phyloP scores from a whole-genome alignment of 306 rosid genomes.

The Begonia peltatifolia region DNA sequence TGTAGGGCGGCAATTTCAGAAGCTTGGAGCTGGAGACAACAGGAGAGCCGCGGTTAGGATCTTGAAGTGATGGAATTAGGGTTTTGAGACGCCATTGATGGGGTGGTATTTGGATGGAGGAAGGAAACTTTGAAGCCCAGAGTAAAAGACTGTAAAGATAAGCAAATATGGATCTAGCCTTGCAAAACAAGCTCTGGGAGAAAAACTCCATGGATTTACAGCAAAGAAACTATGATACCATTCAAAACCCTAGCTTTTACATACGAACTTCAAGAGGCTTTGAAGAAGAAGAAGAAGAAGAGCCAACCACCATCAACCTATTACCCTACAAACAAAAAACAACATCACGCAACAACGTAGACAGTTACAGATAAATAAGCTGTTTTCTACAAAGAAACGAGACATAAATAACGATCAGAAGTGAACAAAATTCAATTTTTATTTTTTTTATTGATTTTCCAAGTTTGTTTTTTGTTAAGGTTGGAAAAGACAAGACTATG shows the following conservation, averaged over 20 bases:
- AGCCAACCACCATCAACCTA: too few species aligned
- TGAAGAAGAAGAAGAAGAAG: background rate
- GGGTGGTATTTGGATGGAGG: constrained; percentile 5
- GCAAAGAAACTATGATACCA: background rate
- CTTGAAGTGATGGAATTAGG: constrained; percentile 16
- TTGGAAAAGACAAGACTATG: too few species aligned
- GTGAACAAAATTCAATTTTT: too few species aligned
- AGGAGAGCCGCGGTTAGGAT: background rate
- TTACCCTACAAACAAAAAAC: background rate
- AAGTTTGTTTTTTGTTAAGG: too few species aligned
- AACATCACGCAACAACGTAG: too few species aligned
- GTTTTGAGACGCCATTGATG: constrained; percentile 30
- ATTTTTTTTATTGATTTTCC: too few species aligned
- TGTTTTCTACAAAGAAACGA: too few species aligned
- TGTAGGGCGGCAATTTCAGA: background rate
- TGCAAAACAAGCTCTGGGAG: constrained; percentile 9
- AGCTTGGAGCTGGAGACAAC: constrained; percentile 16
- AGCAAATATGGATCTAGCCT: constrained; percentile 15
- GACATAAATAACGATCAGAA: too few species aligned
- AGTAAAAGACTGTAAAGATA: constrained; percentile 9
- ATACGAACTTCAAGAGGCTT: background rate
- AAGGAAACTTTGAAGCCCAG: constrained; percentile 12
- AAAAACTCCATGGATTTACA: constrained; percentile 10
- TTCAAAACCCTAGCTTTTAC: background rate
- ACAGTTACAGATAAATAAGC: too few species aligned